A percentile compares a stretch with the other conserved stretches of the same genome.
These are phyloP conservation scores for Syzygium jambos DNA, from an alignment of 345 rosid species.

Conservation along the genomic window DNA sequence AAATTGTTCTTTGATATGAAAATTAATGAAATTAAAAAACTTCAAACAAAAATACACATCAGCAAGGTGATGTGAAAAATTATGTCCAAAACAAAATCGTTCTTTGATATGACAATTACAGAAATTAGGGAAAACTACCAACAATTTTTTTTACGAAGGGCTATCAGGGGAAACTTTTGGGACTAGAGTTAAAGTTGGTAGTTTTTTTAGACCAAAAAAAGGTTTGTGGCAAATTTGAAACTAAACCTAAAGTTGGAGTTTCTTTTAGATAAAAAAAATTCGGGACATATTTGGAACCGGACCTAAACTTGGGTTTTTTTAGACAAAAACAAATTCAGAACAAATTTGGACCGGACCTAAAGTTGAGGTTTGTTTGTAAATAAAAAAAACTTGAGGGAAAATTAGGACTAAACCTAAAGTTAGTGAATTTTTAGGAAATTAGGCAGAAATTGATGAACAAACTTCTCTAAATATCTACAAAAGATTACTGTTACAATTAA, in stretches of 20 bases:
- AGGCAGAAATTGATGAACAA: not conserved
- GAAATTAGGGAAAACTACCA: not conserved
- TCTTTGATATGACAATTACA: not conserved
- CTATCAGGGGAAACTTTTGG: not conserved
- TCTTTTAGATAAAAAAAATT: no score
- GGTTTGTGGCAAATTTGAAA: no score
- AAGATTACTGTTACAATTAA: not conserved
- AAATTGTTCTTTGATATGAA: not conserved
- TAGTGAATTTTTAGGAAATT: no score
- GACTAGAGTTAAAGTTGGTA: not conserved
- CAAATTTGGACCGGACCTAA: rapidly evolving
- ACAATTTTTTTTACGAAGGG: not conserved
- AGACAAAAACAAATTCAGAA: not conserved
- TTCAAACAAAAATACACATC: not conserved
- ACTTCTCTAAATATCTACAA: not conserved
- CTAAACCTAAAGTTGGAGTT: not conserved
- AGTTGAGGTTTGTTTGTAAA: not conserved
- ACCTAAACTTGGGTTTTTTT: not conserved
- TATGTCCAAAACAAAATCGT: not conserved
- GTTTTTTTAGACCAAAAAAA: no score
- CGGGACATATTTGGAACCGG: no score
- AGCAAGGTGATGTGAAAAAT: not conserved
- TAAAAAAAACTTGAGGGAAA: not conserved
- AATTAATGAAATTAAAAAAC: not conserved
- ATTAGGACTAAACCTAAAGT: not conserved